Evolutionary conservation across 495 filamentous ascomycete species (phyloP), one percentile per base, ranked within the genome.

Genomic region (Penicillium salamii): DNA sequence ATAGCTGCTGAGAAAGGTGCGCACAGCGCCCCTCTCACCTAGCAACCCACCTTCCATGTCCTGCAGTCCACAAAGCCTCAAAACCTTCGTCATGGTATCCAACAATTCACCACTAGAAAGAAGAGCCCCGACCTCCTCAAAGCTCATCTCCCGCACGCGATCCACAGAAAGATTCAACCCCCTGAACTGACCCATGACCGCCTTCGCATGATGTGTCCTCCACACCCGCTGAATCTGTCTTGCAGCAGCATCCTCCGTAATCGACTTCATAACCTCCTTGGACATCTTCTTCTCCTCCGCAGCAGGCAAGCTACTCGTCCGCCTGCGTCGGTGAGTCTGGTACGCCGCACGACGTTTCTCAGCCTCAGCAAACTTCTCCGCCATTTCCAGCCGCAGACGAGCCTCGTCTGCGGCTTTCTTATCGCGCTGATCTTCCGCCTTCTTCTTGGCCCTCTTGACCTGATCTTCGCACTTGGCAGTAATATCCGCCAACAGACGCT

Each of bases 381-480:
- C 87, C 83, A 96, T 88, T 55, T 96, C 90, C 35, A 82, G 59
- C 26, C 78, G 76, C 47, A 92, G 65, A 53, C 84, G 87, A 57
- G 78, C 81, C 55, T 90, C 82, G 51, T 97, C 91, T 35, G 89
- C 87, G 49, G 93, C 90, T 53, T 92, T 85, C 62, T 87, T 86
- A 71, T 92, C 91, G 62, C 91, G 89, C 71, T 89, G 91, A 49
- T 85, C 92, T 71, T 95, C 89, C 2, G 93, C 93, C 38, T 96
- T 80, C 39, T 87, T 86, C 76, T 98, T 98, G 42, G 95, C 93
- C 38, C 91, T 79, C 57, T 87, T 87, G 39, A 98, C 93, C 68
- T 98, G 93, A 62, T 91, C 92, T 43, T 95, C 92, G 64, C 95
- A 97, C 58, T 85, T 84, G 31, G 92, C 93, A 9, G 91, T 88